Percentiles rank a stretch among this genome's conserved stretches.
phyloP scores from a whole-genome alignment of 2,329 filamentous ascomycete genomes.

The Aspergillus amoenus region DNA sequence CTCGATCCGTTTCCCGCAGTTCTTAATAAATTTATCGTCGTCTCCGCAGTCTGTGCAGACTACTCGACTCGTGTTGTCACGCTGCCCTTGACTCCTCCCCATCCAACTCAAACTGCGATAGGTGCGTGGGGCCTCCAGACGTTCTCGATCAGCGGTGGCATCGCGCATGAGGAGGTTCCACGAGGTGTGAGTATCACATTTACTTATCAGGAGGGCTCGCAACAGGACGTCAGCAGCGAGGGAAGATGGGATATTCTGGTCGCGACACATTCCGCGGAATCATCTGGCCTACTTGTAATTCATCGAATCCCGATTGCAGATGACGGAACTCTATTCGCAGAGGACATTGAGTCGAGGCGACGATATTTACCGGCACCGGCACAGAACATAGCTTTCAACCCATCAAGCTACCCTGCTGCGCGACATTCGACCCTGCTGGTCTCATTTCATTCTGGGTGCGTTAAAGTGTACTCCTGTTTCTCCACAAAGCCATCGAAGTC shows the following conservation, averaged over 20 bases:
- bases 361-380: constrained; percentile 51
- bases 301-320: constrained; percentile 43
- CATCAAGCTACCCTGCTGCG: constrained; percentile 51
- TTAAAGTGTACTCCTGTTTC: constrained; percentile 59
- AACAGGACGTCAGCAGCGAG: constrained; percentile 19
- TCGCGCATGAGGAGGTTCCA: constrained; percentile 53
- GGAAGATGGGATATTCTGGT: constrained; percentile 46
- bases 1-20: constrained; percentile 48
- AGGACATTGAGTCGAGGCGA: constrained; percentile 46
- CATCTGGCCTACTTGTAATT: constrained; percentile 45
- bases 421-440: constrained; percentile 58
- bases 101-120: constrained; percentile 38
- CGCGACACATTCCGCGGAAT: constrained; percentile 47
- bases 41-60: constrained; percentile 58
- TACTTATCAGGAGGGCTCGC: constrained; percentile 40
- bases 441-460: constrained; percentile 53
- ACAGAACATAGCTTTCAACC: constrained; percentile 54
- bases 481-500: constrained; percentile 31
- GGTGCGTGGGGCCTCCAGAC: constrained; percentile 45
- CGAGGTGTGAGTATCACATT: constrained; percentile 55
- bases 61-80: constrained; percentile 56
- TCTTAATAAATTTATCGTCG: constrained; percentile 51
- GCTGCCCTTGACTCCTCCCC: constrained; percentile 55
- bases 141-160: constrained; percentile 46
- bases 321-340: constrained; percentile 29